Percentiles rank a stretch among this genome's conserved stretches.
These are phyloP conservation scores for Ceratobasidium sp. DNA, from an alignment of 1,284 basidiomycete species.

Conservation along the genomic window DNA sequence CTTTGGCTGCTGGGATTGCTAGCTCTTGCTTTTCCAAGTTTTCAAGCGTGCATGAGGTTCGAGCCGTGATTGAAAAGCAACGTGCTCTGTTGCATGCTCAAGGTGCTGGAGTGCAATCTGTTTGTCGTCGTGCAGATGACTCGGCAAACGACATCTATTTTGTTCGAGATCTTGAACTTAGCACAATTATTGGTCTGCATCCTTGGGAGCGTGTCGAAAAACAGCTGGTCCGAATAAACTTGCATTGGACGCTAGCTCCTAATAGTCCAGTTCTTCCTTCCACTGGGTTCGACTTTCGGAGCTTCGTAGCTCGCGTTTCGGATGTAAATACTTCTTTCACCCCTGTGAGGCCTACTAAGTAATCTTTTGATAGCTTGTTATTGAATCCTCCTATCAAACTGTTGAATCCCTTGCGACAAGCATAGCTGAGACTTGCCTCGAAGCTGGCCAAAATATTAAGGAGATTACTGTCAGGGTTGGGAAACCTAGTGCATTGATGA, in stretches of 20 bases:
- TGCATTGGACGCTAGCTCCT: constrained; percentile 57
- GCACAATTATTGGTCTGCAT: constrained; percentile 77
- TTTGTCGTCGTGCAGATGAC: constrained; percentile 50
- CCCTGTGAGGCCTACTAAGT: background rate
- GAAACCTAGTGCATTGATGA: constrained; percentile 81
- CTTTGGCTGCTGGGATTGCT: constrained; percentile 59
- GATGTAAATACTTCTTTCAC: constrained; percentile 54
- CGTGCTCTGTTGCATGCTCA: constrained; percentile 66
- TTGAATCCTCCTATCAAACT: constrained; percentile 69
- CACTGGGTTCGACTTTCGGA: constrained; percentile 56
- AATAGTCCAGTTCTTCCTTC: constrained; percentile 46
- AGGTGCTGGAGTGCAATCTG: constrained; percentile 59
- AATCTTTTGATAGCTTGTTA: constrained; percentile 54
- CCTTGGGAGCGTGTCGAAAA: constrained; percentile 73
- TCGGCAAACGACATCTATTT: constrained; percentile 52
- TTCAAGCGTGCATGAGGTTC: constrained; percentile 56
- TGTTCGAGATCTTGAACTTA: constrained; percentile 65
- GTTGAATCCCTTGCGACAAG: constrained; percentile 77
- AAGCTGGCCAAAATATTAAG: constrained; percentile 47
- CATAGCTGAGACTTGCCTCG: constrained; percentile 62
- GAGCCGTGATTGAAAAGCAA: constrained; percentile 61
- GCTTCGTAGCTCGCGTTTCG: constrained; percentile 56
- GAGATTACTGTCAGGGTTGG: constrained; percentile 69
- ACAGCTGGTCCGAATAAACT: constrained; percentile 73
- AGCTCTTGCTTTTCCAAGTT: constrained; percentile 57